Percentiles rank a stretch among this genome's conserved stretches.
Evolutionary conservation across 2,329 filamentous ascomycete genomes (phyloP).

Genomic region (Sarocladiaceae sp.): DNA sequence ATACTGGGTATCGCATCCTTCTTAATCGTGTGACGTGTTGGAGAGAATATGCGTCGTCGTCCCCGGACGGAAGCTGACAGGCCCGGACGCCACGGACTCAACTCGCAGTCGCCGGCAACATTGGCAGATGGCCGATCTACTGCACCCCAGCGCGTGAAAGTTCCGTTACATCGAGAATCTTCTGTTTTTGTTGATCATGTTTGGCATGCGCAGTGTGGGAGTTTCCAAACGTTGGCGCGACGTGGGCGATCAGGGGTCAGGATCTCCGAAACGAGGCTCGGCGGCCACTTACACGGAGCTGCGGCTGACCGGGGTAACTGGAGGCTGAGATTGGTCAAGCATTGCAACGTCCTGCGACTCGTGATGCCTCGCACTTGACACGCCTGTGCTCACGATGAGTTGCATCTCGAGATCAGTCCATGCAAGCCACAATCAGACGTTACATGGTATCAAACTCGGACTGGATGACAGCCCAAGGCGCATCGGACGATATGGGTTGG

Average conservation of each 20-base stretch:
- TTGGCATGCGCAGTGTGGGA: neutral
- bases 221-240: conserved; percentile 7
- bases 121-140: too few relatives aligned
- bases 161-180: neutral
- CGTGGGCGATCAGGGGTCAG: conserved; percentile 1
- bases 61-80: neutral
- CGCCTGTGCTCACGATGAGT: neutral
- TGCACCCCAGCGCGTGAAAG: neutral
- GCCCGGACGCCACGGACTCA: neutral
- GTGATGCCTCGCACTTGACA: neutral
- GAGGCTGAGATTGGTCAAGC: neutral
- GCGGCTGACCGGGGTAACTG: neutral
- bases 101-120: too few relatives aligned
- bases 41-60: neutral
- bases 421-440: neutral
- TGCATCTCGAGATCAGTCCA: neutral
- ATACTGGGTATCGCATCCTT: neutral
- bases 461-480: too few relatives aligned
- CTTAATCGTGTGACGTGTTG: neutral
- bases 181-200: conserved; percentile 1
- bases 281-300: neutral
- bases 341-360: neutral
- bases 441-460: neutral
- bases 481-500: neutral
- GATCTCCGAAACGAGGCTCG: conserved; percentile 4